Evolutionary conservation across 306 rosid species (phyloP).

Genomic region (Citrullus colocynthis): DNA sequence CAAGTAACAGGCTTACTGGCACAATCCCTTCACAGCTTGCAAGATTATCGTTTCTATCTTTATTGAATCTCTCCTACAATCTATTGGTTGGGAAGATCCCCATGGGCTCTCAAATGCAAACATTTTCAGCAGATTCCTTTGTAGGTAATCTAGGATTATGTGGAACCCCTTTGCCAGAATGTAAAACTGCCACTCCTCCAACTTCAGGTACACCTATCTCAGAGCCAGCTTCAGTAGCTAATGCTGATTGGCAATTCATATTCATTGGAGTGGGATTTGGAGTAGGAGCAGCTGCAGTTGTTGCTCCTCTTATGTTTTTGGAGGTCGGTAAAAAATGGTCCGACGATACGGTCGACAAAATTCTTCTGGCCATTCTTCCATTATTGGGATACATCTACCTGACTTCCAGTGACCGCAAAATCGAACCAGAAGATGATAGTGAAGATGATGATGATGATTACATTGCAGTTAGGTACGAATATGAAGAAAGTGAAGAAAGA

Average conservation of each 20-base stretch:
- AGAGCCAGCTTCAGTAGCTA: not conserved
- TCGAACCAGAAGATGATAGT: conserved; percentile 23
- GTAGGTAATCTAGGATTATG: conserved; percentile 18
- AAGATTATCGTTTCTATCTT: conserved; percentile 10
- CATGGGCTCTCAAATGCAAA: not conserved
- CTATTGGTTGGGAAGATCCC: conserved; percentile 16
- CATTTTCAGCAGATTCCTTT: not conserved
- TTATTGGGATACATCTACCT: conserved; percentile 33
- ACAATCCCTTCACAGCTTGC: conserved; percentile 6
- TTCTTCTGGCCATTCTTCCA: conserved; percentile 48
- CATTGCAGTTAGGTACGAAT: conserved; percentile 5
- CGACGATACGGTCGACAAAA: conserved; percentile 26
- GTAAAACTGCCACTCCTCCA: not conserved
- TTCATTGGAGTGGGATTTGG: conserved; percentile 69
- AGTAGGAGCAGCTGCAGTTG: conserved; percentile 58
- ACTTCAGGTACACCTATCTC: not conserved
- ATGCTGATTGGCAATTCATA: conserved; percentile 57
- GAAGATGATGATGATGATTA: conserved; percentile 13
- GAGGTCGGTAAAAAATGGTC: conserved; percentile 63
- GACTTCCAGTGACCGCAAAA: conserved; percentile 17
- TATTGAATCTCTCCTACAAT: conserved; percentile 18
- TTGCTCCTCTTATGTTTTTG: conserved; percentile 45
- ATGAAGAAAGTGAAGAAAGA: conserved; percentile 19
- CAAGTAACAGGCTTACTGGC: conserved; percentile 15
- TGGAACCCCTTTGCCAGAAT: not conserved